A percentile compares a stretch with the other conserved stretches of the same genome.
Conservation (phyloP, 192 early-diverging fungal species). For the Backusella parvicylindrica region DNA sequence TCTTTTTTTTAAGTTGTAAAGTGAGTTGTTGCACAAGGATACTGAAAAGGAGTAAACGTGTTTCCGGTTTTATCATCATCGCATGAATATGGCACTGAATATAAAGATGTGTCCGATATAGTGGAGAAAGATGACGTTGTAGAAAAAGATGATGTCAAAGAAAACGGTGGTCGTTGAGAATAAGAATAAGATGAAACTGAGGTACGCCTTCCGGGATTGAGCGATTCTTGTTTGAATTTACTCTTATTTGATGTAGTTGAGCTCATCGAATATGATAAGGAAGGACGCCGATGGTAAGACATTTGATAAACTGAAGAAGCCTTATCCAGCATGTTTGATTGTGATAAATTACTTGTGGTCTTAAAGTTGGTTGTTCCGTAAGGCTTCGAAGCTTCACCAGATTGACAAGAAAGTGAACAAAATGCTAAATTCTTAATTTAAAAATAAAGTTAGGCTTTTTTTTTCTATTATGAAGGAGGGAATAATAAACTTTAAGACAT, state of each 20-base stretch:
- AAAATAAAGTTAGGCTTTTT: neutral
- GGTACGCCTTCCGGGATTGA: neutral
- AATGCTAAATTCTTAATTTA: constrained; percentile 4
- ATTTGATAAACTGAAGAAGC: neutral
- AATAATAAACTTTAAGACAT: neutral
- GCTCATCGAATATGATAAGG: constrained; percentile 7
- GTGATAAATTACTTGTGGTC: neutral
- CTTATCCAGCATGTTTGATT: neutral
- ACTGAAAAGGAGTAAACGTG: constrained; percentile 1
- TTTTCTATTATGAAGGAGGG: neutral
- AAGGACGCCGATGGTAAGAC: constrained; percentile 13
- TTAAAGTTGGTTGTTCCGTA: neutral
- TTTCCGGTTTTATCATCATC: constrained; percentile 11
- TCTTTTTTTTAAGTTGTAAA: neutral
- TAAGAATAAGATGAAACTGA: constrained; percentile 1
- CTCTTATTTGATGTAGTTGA: neutral
- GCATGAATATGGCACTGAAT: constrained; percentile 10
- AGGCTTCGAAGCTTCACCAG: constrained; percentile 6
- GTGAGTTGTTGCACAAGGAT: neutral
- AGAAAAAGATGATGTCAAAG: constrained; percentile 1
- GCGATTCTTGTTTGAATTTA: neutral
- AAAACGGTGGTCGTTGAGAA: neutral
- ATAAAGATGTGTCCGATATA: neutral
- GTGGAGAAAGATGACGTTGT: constrained; percentile 7
- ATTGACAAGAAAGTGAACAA: constrained; percentile 13